Evolutionary conservation across 2,329 filamentous ascomycete genomes (phyloP), one percentile per base, ranked within the genome.

Genomic region (Tolypocladium pustulatum): DNA sequence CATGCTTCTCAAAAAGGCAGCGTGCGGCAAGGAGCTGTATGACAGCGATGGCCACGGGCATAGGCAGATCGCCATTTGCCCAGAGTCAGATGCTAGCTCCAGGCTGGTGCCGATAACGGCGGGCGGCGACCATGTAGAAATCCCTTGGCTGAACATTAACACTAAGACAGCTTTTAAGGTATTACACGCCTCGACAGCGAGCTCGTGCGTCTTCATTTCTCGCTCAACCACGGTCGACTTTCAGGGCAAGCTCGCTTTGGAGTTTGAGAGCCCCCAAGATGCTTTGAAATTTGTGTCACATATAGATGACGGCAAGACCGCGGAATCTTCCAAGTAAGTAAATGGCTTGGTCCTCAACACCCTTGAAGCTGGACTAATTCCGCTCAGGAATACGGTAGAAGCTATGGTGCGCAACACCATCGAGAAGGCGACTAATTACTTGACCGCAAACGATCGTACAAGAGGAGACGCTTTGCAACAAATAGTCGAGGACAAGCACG

Each of bases 1-100:
- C 0, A 49, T 66, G n/a, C 17, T 10, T 2, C 32, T 73, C 30
- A 59, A 32, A 13, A 62, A 57, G 52, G 71, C 71, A n/a, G 62
- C 63, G 7, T 67, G 63, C 40, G 66, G 69, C 30, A 63, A 60
- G 52, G 8, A 56, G 7, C 32, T 58, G 13, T 64, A 61, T 36
- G 22, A 32, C 15, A 43, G 53, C 12, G n/a, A 54, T 5, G 43
- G 13, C 13, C 57, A 60, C 10, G 25, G 52, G 20, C 8, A 25
- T 6, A 15, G 27, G 25, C 54, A 15, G 20, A 55, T 60, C 22
- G 49, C n/a, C 17, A 59, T 65, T 25, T 37, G 41, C 17, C 60
- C 52, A 46, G 34, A 41, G 7, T 22, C 8, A 8, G 30, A 57
- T 17, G n/a, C 55, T 20, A 13, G 17, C 22, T 55, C 22, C 27